Evolutionary conservation across 2,329 filamentous ascomycete genomes (phyloP), one percentile per base, ranked within the genome.

Genomic region (Fusarium armeniacum): DNA sequence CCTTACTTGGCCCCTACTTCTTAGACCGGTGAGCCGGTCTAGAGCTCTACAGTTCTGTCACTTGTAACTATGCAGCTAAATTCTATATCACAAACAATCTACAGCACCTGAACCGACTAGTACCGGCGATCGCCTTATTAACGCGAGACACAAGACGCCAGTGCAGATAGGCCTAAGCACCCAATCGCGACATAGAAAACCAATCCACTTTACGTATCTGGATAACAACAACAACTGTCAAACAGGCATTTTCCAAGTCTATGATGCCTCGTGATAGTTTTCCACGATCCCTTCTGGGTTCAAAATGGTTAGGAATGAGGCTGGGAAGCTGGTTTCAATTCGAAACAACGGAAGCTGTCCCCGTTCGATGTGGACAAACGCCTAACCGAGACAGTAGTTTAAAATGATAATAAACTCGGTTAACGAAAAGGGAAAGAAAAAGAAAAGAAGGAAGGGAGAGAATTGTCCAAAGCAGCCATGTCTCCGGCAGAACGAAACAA

Each of bases 401-500:
- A 46, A n/a, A 15, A 28, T 35, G 10, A 30, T 35, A 6, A 22
- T 35, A 4, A 40, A n/a, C 24, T 36, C 44, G 43, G 33, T 52
- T 52, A 24, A 26, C 24, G 8, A 40, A 38, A 41, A 35, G 35
- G 49, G 49, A 28, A 51, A 38, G 13, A 47, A 55, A 47, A 47
- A 32, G 44, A 62, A 62, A 40, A 20, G 41, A 55, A 41, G 46
- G 16, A 43, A 67, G 63, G 65, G 59, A 60, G 46, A 41, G 49
- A 46, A 66, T 66, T 46, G 40, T 70, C 62, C 49, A 55, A 26
- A 52, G 33, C 62, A 56, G n/a, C 35, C 44, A 54, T 69, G 65
- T 56, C 60, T 61, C 46, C 47, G 35, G 24, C 56, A 47, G 28
- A 56, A 55, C 62, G 66, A 69, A 70, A 67, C 66, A 55, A 69